Evolutionary conservation across 2,329 filamentous ascomycete species (phyloP), one percentile per base, ranked within the genome.

Genomic region (Sordariomycetes sp.): DNA sequence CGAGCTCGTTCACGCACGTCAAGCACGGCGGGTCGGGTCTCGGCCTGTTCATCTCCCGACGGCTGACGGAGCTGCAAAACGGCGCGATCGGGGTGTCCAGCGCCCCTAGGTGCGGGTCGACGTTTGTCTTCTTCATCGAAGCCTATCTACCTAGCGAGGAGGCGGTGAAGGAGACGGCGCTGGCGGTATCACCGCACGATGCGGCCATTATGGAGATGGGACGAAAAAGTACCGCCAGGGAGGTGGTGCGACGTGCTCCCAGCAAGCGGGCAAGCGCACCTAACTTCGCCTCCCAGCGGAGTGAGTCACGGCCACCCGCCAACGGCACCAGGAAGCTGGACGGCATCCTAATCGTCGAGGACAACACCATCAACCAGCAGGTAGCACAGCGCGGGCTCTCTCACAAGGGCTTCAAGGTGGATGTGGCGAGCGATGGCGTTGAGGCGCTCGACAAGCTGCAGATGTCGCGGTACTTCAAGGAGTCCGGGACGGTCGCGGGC

Each of bases 21-120:
- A 82, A 89, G 62, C 90, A 92, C 62, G 89, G 88, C 24, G 89
- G 89, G 0, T 88, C 84, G 0, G 89, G 89, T 0, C 76, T 94
- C 1, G 89, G 89, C 0, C 74, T 92, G 0, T 92, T 90, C 67
- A 91, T 92, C 61, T 88, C 84, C 42, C 79, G 87, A 25, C 81
- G 88, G 57, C 75, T 94, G n/a, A 89, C 87, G 0, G 88, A 92
- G 65, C 73, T 92, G 12, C 87, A 91, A 66, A 87, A 87, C 22
- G 89, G 89, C 3, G 84, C 88, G 60, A 90, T 94, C 53, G 88
- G 87, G 1, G 85, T 92, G 6, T 75, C 79, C 1, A 86, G 83
- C n/a, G 74, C 81, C 60, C 75, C 80, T 2, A 86, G 85, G 1
- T 77, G 81, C n/a, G 87, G 87, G 1, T 87, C 83, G 61, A 88